phyloP scores from a whole-genome alignment of 1,284 basidiomycete species.

The Ustilago hordei region DNA sequence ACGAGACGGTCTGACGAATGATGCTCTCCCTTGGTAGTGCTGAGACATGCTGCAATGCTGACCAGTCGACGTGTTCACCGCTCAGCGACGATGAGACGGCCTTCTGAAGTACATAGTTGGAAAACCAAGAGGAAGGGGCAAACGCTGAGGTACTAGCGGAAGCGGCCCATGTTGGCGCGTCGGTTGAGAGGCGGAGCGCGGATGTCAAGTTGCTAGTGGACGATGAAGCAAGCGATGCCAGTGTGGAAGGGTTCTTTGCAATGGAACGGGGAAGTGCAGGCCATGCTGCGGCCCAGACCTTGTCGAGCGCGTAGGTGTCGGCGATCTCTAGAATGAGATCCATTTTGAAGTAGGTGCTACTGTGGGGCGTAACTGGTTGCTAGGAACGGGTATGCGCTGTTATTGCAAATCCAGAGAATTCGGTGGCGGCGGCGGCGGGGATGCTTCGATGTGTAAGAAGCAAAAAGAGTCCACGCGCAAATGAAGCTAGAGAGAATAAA shows the following conservation, averaged over 20 bases:
- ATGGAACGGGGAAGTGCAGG: slow-evolving; percentile 71
- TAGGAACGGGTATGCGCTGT: not conserved
- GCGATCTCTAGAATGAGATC: slow-evolving; percentile 81
- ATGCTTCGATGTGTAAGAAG: slow-evolving; percentile 1
- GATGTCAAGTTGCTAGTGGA: slow-evolving; percentile 41
- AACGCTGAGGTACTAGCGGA: slow-evolving; percentile 36
- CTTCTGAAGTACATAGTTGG: slow-evolving; percentile 38
- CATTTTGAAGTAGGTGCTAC: slow-evolving; percentile 73
- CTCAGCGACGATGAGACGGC: slow-evolving; percentile 32
- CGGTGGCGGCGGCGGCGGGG: not conserved
- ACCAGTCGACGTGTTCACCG: slow-evolving; percentile 41
- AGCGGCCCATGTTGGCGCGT: slow-evolving; percentile 37
- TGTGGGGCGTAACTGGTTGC: slow-evolving; percentile 1
- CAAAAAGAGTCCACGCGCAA: not conserved
- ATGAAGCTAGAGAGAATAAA: slow-evolving; percentile 12
- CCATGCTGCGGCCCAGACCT: slow-evolving; percentile 79
- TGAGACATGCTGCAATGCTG: slow-evolving; percentile 34
- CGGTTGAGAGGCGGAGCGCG: slow-evolving; percentile 17
- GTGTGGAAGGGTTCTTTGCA: slow-evolving; percentile 34
- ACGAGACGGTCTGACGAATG: slow-evolving; percentile 79
- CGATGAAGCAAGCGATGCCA: slow-evolving; percentile 31
- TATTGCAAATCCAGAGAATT: not conserved
- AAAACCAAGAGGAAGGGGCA: slow-evolving; percentile 28
- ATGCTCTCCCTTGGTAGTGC: slow-evolving; percentile 59
- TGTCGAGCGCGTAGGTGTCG: slow-evolving; percentile 84